Evolutionary conservation across 257 asterid species (phyloP).

Genomic region (Prunella vulgaris): DNA sequence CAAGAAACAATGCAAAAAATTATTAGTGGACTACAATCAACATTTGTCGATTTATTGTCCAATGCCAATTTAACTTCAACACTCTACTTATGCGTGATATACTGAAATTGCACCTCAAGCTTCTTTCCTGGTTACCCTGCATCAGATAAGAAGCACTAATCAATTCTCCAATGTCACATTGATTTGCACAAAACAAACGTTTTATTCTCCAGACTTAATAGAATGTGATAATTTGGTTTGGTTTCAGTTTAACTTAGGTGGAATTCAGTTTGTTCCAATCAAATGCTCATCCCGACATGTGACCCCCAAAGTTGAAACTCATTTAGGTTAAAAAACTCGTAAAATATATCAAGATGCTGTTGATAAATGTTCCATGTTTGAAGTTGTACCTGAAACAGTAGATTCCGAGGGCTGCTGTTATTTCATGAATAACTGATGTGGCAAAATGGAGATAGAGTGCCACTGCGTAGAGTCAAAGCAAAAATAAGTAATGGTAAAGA

Average conservation of each 20-base stretch:
- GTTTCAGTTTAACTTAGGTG: no score
- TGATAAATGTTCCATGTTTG: background rate
- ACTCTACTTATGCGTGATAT: background rate
- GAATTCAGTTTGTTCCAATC: no score
- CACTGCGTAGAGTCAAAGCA: slow-evolving; percentile 34
- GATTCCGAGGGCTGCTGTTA: slow-evolving; percentile 79
- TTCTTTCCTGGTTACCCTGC: slow-evolving; percentile 80
- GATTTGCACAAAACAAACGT: no score
- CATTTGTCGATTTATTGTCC: background rate
- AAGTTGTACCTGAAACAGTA: slow-evolving; percentile 68
- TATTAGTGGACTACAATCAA: background rate
- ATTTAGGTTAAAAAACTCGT: no score
- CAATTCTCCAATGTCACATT: background rate
- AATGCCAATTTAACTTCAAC: background rate
- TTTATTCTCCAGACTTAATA: no score
- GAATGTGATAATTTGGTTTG: background rate
- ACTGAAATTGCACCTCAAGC: slow-evolving; percentile 37
- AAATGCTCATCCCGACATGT: no score
- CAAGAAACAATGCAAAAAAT: background rate
- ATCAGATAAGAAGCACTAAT: slow-evolving; percentile 13
- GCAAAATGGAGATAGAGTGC: slow-evolving; percentile 75
- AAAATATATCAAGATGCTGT: no score
- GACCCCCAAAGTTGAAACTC: no score
- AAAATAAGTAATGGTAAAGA: background rate
- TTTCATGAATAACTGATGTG: slow-evolving; percentile 78